These are phyloP conservation scores for Aristolochia contorta DNA, from an alignment of 164 flowering plant species.

Conservation along the genomic window DNA sequence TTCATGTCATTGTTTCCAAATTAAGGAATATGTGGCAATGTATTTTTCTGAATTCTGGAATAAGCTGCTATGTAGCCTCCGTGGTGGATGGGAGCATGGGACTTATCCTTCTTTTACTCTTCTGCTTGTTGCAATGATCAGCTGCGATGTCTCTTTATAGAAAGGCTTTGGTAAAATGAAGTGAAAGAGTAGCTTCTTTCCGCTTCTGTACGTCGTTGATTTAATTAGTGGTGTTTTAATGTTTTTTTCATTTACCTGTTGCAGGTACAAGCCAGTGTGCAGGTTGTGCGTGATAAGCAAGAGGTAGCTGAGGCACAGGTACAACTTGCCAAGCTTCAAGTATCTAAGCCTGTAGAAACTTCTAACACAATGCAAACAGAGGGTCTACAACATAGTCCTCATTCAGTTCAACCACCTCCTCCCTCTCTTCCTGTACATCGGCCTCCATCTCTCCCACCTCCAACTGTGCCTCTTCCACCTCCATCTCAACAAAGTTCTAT, in stretches of 20 bases:
- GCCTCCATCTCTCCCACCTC: conserved; percentile 1
- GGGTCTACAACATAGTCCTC: conserved; percentile 38
- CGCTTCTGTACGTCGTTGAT: too few relatives aligned
- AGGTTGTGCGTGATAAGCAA: conserved; percentile 65
- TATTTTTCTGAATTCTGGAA: too few relatives aligned
- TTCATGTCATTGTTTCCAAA: too few relatives aligned
- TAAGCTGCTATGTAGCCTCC: too few relatives aligned
- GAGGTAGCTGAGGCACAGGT: conserved; percentile 61
- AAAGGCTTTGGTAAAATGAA: too few relatives aligned
- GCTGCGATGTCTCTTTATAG: too few relatives aligned
- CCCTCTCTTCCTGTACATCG: conserved; percentile 4
- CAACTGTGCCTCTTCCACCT: conserved; percentile 8
- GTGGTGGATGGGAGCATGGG: too few relatives aligned
- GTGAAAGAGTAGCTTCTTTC: too few relatives aligned
- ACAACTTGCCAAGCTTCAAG: conserved; percentile 53
- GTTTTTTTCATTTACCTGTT: not conserved
- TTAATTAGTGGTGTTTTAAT: too few relatives aligned
- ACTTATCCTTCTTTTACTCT: too few relatives aligned
- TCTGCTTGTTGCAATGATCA: too few relatives aligned
- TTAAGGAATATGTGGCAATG: too few relatives aligned
- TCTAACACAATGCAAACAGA: conserved; percentile 29
- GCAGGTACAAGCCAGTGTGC: conserved; percentile 76
- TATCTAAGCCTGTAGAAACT: conserved; percentile 40
- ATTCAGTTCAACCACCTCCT: conserved; percentile 13
- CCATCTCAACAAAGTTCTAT: conserved; percentile 17